phyloP scores from a whole-genome alignment of 306 rosid genomes.

The Fagus sylvatica region DNA sequence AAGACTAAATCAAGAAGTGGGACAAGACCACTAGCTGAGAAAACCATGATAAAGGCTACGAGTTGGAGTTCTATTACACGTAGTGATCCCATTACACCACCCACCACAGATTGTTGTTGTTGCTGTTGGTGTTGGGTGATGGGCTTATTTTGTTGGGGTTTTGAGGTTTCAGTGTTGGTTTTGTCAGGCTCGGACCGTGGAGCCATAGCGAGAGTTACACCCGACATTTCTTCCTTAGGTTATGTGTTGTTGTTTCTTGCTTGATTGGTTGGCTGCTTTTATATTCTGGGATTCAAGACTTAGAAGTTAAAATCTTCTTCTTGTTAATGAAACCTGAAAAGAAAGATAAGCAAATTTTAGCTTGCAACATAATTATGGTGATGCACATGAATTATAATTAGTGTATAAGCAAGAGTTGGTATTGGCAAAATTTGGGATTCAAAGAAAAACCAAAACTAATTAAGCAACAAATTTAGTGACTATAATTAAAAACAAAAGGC shows the following conservation, averaged over 20 bases:
- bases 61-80: slow-evolving; percentile 82
- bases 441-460: no score
- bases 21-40: slow-evolving; percentile 86
- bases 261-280: background rate
- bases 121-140: background rate
- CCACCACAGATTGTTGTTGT: slow-evolving; percentile 15
- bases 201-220: slow-evolving; percentile 59
- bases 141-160: background rate
- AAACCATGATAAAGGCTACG: slow-evolving; percentile 78
- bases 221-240: slow-evolving; percentile 47
- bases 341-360: background rate
- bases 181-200: slow-evolving; percentile 35
- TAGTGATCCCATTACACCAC: slow-evolving; percentile 75
- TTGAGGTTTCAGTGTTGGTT: background rate
- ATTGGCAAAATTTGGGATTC: no score
- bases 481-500: no score
- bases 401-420: no score
- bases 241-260: background rate
- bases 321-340: background rate
- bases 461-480: no score
- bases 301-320: background rate
- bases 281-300: background rate
- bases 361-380: no score
- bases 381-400: no score
- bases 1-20: slow-evolving; percentile 64